Conservation (phyloP, 2,329 filamentous ascomycete genomes). For the Colletotrichum nymphaeae region DNA sequence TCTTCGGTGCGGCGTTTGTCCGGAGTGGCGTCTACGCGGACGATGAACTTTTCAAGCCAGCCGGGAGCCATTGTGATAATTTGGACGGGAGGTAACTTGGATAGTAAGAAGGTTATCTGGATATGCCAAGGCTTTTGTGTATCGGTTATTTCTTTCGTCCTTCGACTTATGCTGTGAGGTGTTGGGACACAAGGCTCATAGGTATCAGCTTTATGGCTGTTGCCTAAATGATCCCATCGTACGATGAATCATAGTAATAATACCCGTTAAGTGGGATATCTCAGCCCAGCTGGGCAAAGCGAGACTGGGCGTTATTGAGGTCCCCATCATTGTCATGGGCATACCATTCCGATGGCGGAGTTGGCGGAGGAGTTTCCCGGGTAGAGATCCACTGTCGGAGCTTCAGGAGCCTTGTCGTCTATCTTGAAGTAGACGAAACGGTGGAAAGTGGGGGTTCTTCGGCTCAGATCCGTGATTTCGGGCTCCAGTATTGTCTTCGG, state of each 20-base stretch:
- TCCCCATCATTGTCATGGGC: neutral
- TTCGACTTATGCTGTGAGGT: neutral
- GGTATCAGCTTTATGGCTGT: neutral
- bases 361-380: neutral
- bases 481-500: neutral
- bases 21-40: conserved; percentile 9
- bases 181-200: neutral
- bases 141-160: neutral
- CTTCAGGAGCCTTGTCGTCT: neutral
- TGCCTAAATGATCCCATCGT: neutral
- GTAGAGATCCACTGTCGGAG: neutral
- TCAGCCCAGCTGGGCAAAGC: neutral
- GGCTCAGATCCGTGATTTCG: neutral
- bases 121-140: neutral
- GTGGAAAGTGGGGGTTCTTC: neutral
- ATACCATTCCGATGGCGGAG: neutral
- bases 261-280: neutral
- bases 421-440: neutral
- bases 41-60: conserved; percentile 23
- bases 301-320: neutral
- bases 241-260: neutral
- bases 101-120: neutral
- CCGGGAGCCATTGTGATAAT: conserved; percentile 9
- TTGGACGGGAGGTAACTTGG: neutral
- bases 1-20: conserved; percentile 17